Base-by-base conservation (phyloP, 139 green algal genomes). In the Astrephomene gubernaculifera region DNA sequence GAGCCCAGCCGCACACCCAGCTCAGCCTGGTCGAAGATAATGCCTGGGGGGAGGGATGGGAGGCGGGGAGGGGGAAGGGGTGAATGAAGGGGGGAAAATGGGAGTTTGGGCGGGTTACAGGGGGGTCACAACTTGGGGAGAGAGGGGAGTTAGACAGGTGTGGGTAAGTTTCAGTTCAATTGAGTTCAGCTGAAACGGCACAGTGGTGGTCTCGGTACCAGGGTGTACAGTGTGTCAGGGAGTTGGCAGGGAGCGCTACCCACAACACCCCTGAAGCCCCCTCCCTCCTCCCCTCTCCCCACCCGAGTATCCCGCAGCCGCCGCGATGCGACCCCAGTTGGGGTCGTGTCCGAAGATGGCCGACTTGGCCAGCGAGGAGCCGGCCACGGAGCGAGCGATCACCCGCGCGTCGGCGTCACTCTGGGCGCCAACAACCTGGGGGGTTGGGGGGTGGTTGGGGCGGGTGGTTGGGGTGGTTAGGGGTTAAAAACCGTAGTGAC, bases 261-360 rank as follows among this genome's bases (percentile, higher is more conserved):
- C 72, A 1, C 1, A 39, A n/a, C 33, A 35, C 44, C 35, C 45
- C 45, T 21, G 14, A 8, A 17, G 35, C 44, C 44, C 45, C 39
- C 1, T 17, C 71, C 71, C 22, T 29, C 4, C 31, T 10, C 49
- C 33, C 65, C 10, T 8, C 39, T 7, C 2, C 90, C 43, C 79
- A 95, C 93, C 96, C 19, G 93, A 94, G 88, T 98, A 98, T 25
- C 96, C 97, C 1, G 97, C 97, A n/a, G 97, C 97, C 27, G 92
- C 95, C 27, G 97, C 97, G 60, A 99, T 97, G 83, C 97, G 94
- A 65, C 97, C 97, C 97, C 97, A 99, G 94, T 99, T 99, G 71
- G 97, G 97, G 88, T 99, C 97, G 68, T 97, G 93, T 14, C 97
- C 97, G 83, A 97, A 99, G 38, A 99, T 92, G 65, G 97, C 97